Evolutionary conservation across 371 early-diverging fungal genomes (phyloP).

Genomic region (Apophysomyces sp.): DNA sequence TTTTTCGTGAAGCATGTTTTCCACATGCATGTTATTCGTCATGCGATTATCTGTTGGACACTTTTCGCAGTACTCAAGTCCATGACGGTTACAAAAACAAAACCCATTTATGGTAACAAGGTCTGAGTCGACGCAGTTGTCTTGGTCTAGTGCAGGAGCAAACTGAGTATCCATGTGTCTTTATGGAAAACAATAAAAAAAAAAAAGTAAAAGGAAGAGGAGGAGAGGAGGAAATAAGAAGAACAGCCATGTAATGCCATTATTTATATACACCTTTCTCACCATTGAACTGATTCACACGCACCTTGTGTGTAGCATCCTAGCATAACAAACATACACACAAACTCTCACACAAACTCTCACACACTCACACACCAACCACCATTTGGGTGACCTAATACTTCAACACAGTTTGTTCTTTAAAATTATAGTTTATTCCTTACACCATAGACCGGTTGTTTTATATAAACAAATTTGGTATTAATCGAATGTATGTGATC

Average conservation of each 20-base stretch:
- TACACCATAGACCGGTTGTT: too few species aligned
- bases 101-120: constrained; percentile 37
- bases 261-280: background rate
- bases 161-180: background rate
- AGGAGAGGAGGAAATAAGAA: background rate
- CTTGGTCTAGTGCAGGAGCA: constrained; percentile 28
- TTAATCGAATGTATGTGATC: too few species aligned
- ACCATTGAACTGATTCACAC: background rate
- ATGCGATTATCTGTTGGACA: constrained; percentile 49
- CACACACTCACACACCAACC: background rate
- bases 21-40: constrained; percentile 39
- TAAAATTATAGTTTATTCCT: too few species aligned
- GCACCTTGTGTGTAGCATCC: background rate
- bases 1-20: constrained; percentile 38
- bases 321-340: too few species aligned
- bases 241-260: background rate
- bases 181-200: background rate
- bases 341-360: background rate
- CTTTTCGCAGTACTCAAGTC: constrained; percentile 40
- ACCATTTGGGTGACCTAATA: background rate
- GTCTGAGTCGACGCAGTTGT: constrained; percentile 39
- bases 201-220: background rate
- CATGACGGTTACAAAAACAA: constrained; percentile 38
- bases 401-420: too few species aligned
- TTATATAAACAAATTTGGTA: too few species aligned